phyloP scores from a whole-genome alignment of 1,139 yeast species.

The Hyphopichia pseudoburtonii region DNA sequence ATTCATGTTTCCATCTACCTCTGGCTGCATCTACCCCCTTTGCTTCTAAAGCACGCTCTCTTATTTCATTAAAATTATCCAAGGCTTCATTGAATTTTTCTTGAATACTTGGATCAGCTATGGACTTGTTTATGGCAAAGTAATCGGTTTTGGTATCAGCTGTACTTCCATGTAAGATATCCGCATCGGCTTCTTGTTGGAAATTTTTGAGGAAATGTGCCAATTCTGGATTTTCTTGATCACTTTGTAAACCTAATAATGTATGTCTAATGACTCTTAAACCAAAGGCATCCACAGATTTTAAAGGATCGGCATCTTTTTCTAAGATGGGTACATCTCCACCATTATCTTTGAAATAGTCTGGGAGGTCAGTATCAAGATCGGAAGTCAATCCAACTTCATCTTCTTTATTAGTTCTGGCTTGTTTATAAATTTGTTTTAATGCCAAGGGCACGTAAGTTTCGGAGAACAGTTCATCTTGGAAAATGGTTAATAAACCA shows the following conservation, averaged over 20 bases:
- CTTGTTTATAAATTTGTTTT: slow-evolving; percentile 28
- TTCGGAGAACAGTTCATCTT: slow-evolving; percentile 21
- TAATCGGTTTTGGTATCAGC: slow-evolving; percentile 53
- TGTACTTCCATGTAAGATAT: slow-evolving; percentile 28
- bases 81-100: slow-evolving; percentile 60
- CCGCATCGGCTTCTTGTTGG: slow-evolving; percentile 26
- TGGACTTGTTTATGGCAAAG: slow-evolving; percentile 57
- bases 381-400: slow-evolving; percentile 9
- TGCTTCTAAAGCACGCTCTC: slow-evolving; percentile 76
- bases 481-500: slow-evolving; percentile 48
- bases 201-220: slow-evolving; percentile 37
- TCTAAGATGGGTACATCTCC: slow-evolving; percentile 33
- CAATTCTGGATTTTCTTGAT: slow-evolving; percentile 26
- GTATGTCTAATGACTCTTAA: slow-evolving; percentile 80
- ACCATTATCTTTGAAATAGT: slow-evolving; percentile 26
- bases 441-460: slow-evolving; percentile 38
- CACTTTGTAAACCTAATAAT: slow-evolving; percentile 58
- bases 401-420: slow-evolving; percentile 11
- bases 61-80: slow-evolving; percentile 65
- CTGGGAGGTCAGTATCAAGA: slow-evolving; percentile 20
- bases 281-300: slow-evolving; percentile 76
- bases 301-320: slow-evolving; percentile 58
- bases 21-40: slow-evolving; percentile 83
- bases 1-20: slow-evolving; percentile 85
- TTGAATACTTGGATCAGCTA: slow-evolving; percentile 53